Evolutionary conservation across 2,329 filamentous ascomycete genomes (phyloP).

Genomic region (Beauveria rudraprayagi): DNA sequence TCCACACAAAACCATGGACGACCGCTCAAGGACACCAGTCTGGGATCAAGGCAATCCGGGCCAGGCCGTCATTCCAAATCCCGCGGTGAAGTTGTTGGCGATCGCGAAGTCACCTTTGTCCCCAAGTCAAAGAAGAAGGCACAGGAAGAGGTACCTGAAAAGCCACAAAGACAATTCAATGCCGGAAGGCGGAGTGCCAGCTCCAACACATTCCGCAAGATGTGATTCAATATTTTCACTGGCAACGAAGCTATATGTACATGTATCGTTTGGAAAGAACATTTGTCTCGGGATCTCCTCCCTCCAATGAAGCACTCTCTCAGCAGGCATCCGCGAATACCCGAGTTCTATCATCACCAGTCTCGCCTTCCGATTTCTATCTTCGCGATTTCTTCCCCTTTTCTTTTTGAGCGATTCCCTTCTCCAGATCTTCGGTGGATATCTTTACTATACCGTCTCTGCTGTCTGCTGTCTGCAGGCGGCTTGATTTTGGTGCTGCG

Average conservation of each 20-base stretch:
- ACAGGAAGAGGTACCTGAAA: constrained; percentile 29
- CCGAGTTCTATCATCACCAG: background rate
- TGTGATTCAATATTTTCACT: constrained; percentile 34
- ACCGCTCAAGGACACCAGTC: constrained; percentile 44
- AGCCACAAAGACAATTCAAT: constrained; percentile 24
- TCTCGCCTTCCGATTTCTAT: background rate
- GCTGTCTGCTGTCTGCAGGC: constrained; percentile 41
- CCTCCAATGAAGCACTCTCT: constrained; percentile 11
- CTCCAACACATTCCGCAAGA: constrained; percentile 63
- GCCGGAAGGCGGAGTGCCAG: constrained; percentile 61
- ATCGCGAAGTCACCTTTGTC: constrained; percentile 65
- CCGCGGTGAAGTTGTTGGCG: constrained; percentile 47
- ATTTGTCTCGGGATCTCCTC: constrained; percentile 2
- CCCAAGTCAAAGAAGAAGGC: constrained; percentile 48
- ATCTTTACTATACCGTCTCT: constrained; percentile 51
- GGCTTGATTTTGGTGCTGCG: constrained; percentile 24
- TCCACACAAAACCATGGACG: constrained; percentile 56
- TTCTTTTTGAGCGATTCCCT: constrained; percentile 37
- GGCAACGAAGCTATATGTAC: constrained; percentile 13
- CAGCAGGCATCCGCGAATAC: background rate
- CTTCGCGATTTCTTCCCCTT: constrained; percentile 20
- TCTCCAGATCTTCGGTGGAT: constrained; percentile 50
- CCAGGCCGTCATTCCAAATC: constrained; percentile 37
- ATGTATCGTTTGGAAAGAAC: constrained; percentile 1
- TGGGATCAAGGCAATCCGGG: constrained; percentile 49